Base-by-base conservation (phyloP, 768 basidiomycete species). In the Zangia roseola region DNA sequence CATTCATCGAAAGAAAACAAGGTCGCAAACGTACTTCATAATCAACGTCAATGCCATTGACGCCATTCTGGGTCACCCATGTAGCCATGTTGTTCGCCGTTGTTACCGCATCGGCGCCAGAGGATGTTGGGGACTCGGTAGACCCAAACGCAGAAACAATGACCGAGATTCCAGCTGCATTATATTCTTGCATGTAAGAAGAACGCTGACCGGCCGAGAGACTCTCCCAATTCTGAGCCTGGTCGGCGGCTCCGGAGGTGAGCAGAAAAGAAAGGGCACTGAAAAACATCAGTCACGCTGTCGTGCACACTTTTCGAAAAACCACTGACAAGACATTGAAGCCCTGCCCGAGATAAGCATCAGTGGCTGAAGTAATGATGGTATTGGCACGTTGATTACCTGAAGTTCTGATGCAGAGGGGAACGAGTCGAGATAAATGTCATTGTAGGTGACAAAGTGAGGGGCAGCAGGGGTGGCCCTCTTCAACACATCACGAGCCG, bases 91-190 rank as follows among this genome's bases (percentile, higher is more conserved):
- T 67, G 50, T 72, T 69, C 1, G 79, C 79, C 6, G 65, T 64
- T 24, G 39, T 44, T 26, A 69, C 65, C 2, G 79, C 68, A 48
- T 79, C 68, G 5, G 57, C 56, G 23, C 72, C 73, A 4, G 62
- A 59, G 2, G 72, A 65, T 4, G 77, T 80, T 2, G 79, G 79
- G 1, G 66, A 63, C 45, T 68, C 58, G 4, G 63, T 65, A 10
- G 77, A 70, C 6, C 79, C 79, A 53, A 83, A 83, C 4, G 69
- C 72, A 38, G 79, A 78, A 5, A 83, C 82, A 44, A 84, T 73
- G 39, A 84, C 58, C 19, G 75, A 77, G 60, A 83, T 81, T 17
- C 82, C 82, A 6, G 81, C 80, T 0, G 74, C 71, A 20, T 69
- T 70, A 57, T 83, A 83, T 48, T 77, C 70, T 1, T 73, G 53